Evolutionary conservation across 768 basidiomycete species (phyloP).

Genomic region (Boletus sensibilis): DNA sequence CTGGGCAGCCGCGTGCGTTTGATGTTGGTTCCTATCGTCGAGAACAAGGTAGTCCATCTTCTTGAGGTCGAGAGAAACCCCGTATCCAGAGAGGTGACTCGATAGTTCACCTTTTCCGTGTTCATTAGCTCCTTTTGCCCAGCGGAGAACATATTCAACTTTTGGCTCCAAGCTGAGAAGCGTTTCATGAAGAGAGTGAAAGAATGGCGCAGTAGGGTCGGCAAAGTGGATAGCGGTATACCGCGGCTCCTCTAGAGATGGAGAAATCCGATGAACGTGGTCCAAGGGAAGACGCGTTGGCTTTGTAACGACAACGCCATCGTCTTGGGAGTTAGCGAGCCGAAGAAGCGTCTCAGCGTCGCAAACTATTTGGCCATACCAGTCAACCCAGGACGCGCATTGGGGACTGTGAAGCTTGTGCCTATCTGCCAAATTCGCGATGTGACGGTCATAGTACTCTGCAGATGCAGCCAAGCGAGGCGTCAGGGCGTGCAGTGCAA

Average conservation of each 20-base stretch:
- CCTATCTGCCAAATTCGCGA: constrained; percentile 22
- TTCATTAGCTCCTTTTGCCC: constrained; percentile 22
- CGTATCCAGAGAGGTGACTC: constrained; percentile 79
- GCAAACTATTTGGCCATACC: constrained; percentile 76
- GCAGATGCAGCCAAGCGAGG: constrained; percentile 86
- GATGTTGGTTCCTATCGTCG: constrained; percentile 65
- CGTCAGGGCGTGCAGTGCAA: constrained; percentile 74
- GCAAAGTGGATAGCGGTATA: constrained; percentile 80
- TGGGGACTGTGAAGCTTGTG: constrained; percentile 28
- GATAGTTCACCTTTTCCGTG: constrained; percentile 38
- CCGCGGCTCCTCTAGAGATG: constrained; percentile 45
- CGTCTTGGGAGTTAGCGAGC: constrained; percentile 51
- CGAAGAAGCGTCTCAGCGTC: constrained; percentile 57
- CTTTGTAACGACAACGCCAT: constrained; percentile 26
- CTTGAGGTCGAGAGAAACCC: constrained; percentile 90
- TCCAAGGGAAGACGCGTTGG: constrained; percentile 67
- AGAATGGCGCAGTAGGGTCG: constrained; percentile 60
- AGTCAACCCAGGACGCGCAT: constrained; percentile 80
- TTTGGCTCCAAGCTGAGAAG: constrained; percentile 50
- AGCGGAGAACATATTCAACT: constrained; percentile 73
- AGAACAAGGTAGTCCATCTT: constrained; percentile 95
- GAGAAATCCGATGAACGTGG: constrained; percentile 60
- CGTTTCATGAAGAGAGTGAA: constrained; percentile 66
- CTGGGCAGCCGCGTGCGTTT: background rate
- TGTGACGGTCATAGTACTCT: constrained; percentile 56